Evolutionary conservation across 192 early-diverging fungal genomes (phyloP).

Genomic region (Coemansia sp.): DNA sequence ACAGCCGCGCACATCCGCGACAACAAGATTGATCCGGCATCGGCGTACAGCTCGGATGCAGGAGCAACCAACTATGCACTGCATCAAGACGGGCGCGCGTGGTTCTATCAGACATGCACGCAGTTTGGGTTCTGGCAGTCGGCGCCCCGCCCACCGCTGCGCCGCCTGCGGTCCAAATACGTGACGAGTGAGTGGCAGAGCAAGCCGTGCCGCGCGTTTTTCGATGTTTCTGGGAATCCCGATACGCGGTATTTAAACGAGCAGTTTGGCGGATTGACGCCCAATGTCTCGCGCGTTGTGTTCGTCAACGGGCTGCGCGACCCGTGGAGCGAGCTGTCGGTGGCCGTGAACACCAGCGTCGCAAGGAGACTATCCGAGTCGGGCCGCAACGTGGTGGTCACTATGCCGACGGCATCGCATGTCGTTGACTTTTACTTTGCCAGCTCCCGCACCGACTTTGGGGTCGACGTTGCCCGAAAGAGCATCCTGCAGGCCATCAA

Average conservation of each 20-base stretch:
- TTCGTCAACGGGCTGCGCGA: slow-evolving; percentile 69
- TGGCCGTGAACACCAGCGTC: slow-evolving; percentile 16
- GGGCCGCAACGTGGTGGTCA: slow-evolving; percentile 36
- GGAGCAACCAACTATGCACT: slow-evolving; percentile 33
- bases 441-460: slow-evolving; percentile 30
- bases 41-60: slow-evolving; percentile 35
- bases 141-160: slow-evolving; percentile 43
- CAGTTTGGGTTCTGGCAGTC: slow-evolving; percentile 70
- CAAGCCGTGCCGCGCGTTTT: slow-evolving; percentile 44
- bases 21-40: slow-evolving; percentile 28
- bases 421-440: slow-evolving; percentile 49
- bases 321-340: slow-evolving; percentile 60
- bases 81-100: slow-evolving; percentile 51
- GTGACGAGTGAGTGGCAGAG: slow-evolving; percentile 48
- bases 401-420: slow-evolving; percentile 46
- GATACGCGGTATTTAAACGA: slow-evolving; percentile 28
- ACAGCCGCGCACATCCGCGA: slow-evolving; percentile 39
- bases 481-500: slow-evolving; percentile 33
- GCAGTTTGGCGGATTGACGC: slow-evolving; percentile 32
- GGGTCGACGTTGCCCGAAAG: slow-evolving; percentile 38
- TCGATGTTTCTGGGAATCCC: slow-evolving; percentile 25
- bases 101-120: slow-evolving; percentile 69
- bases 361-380: slow-evolving; percentile 7
- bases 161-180: slow-evolving; percentile 45
- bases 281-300: slow-evolving; percentile 52